Percentiles rank a stretch among this genome's conserved stretches.
These are phyloP conservation scores for Astrephomene gubernaculifera DNA, from an alignment of 139 green algal genomes.

Conservation along the genomic window DNA sequence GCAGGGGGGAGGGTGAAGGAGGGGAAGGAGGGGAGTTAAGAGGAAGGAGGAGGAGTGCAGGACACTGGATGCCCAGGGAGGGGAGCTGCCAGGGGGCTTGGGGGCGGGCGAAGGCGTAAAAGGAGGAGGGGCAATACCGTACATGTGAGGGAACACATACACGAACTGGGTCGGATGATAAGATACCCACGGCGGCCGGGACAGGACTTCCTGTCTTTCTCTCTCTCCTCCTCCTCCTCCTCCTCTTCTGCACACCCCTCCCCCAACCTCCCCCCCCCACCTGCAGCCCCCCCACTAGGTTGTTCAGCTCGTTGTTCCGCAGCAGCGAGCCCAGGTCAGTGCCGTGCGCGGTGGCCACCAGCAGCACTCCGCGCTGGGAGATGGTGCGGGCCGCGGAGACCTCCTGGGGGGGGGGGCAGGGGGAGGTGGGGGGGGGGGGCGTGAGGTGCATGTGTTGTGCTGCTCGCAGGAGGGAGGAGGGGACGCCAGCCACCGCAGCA, in stretches of 20 bases:
- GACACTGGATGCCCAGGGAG: no score
- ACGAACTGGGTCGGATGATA: neutral
- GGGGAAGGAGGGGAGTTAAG: no score
- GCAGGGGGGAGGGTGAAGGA: no score
- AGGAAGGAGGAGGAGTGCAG: no score
- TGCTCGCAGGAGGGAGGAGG: no score
- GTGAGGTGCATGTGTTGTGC: no score
- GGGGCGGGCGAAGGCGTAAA: no score
- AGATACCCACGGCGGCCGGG: no score
- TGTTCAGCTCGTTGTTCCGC: slow-evolving; percentile 84
- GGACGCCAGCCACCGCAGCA: no score
- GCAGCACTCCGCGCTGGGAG: slow-evolving; percentile 88
- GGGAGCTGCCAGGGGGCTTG: no score
- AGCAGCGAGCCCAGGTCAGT: slow-evolving; percentile 42
- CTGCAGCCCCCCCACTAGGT: slow-evolving; percentile 85
- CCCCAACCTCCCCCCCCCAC: slow-evolving; percentile 3
- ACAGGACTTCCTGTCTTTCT: neutral
- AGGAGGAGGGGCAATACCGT: no score
- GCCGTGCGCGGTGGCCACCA: slow-evolving; percentile 94
- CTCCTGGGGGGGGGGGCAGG: slow-evolving; percentile 48
- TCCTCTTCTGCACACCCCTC: neutral
- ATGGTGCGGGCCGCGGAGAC: slow-evolving; percentile 88
- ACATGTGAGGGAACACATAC: no score
- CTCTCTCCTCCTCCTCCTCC: neutral
- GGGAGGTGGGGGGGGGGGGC: neutral